Base-by-base conservation (phyloP, 106 monocot genomes). In the Dioscorea alata region DNA sequence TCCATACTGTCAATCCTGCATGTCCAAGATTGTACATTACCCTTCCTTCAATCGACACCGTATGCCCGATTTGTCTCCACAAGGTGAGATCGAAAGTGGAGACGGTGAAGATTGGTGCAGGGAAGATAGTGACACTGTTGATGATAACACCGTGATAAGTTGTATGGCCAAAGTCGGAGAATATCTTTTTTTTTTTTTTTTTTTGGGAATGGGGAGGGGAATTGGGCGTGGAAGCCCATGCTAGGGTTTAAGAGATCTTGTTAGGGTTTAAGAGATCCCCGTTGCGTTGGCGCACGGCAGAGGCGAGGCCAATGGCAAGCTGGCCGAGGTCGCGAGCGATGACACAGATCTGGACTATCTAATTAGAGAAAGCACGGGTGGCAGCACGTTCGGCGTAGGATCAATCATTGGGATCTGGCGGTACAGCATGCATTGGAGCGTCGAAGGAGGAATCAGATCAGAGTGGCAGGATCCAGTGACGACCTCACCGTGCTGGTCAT, bases 331-430 rank as follows among this genome's bases (percentile, higher is more conserved):
- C 83, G 63, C 99, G 82, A 60, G 81, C 80, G 49, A 85, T 81
- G 28, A 89, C 85, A n/a, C 99, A 87, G 67, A 99, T 93, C 75
- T 82, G 84, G 54, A 93, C 99, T 67, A 99, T 86, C 99, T 93
- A 99, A 35, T 99, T 90, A 32, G 85, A 81, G 57, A 99, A 85
- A 15, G 93, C 93, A 68, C 83, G 81, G 74, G 74, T 53, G 59
- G 93, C 87, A 35, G 67, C 56, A 69, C 87, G 86, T 81, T 99
- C 87, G 49, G 81, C 87, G 63, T 90, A 75, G 42, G 79, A 12
- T 93, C 77, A 60, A 99, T 66, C 32, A 82, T 89, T 5, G 99
- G 99, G 66, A 99, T 83, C 48, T 73, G 75, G 18, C 61, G 23
- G 52, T 78, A 75, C 17, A 99, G 85, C 99, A 99, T 99, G 34